Base-by-base conservation (phyloP, 805 yeast species). In the Nakazawaea ishiwadae region DNA sequence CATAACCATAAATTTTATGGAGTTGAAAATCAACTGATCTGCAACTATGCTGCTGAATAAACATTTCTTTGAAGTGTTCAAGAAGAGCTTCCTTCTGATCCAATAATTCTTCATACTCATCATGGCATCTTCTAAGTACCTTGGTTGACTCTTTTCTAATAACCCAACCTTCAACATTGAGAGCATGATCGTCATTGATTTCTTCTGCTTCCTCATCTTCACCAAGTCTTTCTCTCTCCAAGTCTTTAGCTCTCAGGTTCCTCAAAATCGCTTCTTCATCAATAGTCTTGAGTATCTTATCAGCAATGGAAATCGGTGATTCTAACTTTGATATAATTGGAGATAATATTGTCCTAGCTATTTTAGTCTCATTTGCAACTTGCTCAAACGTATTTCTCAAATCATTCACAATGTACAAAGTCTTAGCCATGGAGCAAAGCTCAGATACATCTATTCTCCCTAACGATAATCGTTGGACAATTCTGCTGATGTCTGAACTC, bases 401-500 rank as follows among this genome's bases (percentile, higher is more conserved):
- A 6, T 42, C 41, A 3, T 36, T 28, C 14, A 42, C 40, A 4
- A 37, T 27, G 11, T 15, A n/a, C 17, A 42, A 32, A 7, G 40
- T 36, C 24, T 46, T 46, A 4, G 66, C 51, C 2, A 63, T 39
- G 18, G 56, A 59, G 15, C 57, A 33, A 35, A 55, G 55, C 40
- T 63, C 68, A 12, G 45, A 33, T 14, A 52, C 45, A 7, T 57
- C 63, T 1, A 60, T 59, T 19, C 50, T 51, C 1, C 51, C 48
- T 28, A 74, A 77, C 21, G 78, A 76, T 32, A 70, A 65, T 32
- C 80, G 65, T 48, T 83, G 81, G 1, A 88, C 56, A 24, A 79
- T 69, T 40, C 87, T 63, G 10, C 72, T 69, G 18, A 86, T 62
- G 56, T 84, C 88, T 2, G 76, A 69, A 2, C 79, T 63, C 3